Evolutionary conservation across 169 alveolate genomes (phyloP), one percentile per base, ranked within the genome.

Genomic region (Perkinsus marinus): DNA sequence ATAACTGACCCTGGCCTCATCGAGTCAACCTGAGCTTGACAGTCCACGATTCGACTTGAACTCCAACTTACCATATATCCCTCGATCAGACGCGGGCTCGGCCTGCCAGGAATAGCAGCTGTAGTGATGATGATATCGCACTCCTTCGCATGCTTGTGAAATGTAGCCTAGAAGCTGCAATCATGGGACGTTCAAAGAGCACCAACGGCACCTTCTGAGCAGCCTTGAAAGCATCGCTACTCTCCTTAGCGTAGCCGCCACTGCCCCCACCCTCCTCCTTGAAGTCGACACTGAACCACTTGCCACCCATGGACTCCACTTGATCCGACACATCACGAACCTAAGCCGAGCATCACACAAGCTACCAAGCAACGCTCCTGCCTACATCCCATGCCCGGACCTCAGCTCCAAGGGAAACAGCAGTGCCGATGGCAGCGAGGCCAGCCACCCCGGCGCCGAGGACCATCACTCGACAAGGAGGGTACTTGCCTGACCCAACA

Each of bases 381-480:
- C 91, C 98, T 36, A 97, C 93, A 92, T 97, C 99, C 93, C 96
- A 95, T 43, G 97, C 96, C 92, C 95, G 95, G 39, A 97, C 99
- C 39, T 95, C 95, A 13, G 98, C 97, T 37, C 99, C 99, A 92
- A 97, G 94, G 39, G 95, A 94, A 91, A 94, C 94, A 36, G 98
- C 98, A 39, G 98, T 97, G n/a, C 98, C 98, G 92, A 97, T 97
- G 22, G 99, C 99, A 89, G 97, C 97, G 41, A 98, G 96, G 17
- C 99, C 99, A 9, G 99, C 99, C 22, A 98, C 99, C 36, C 99
- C 99, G 38, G 98, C 99, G 68, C 99, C 99, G 79, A 98, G 95
- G 47, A 98, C 98, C 91, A 98, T 93, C 69, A 98, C 99, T 91
- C 95, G 96, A 34, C 99, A 98, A 10, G 99, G 98, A 92, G 95